Conservation (phyloP, 148 eudicot species). For the Camellia sinensis region DNA sequence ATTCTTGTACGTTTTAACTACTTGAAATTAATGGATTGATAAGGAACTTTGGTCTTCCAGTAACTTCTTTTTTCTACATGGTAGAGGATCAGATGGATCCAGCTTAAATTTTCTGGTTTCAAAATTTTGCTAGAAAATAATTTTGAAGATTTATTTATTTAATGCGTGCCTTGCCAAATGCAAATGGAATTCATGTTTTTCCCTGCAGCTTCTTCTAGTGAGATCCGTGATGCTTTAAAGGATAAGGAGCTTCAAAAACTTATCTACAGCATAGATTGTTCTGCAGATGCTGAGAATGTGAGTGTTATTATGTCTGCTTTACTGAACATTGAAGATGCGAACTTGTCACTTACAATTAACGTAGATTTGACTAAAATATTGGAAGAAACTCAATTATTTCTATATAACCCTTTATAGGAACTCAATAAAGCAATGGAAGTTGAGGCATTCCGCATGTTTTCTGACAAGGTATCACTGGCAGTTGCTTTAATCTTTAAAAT, state of each 20-base stretch:
- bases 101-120: neutral
- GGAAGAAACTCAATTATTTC: neutral
- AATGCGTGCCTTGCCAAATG: neutral
- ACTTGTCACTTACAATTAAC: neutral
- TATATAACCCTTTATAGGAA: slow-evolving; percentile 37
- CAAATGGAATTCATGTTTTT: neutral
- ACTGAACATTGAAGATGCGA: neutral
- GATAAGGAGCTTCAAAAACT: slow-evolving; percentile 60
- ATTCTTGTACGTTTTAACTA: neutral
- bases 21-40: neutral
- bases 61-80: neutral
- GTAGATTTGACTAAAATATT: neutral
- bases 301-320: slow-evolving; percentile 18
- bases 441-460: slow-evolving; percentile 51
- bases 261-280: slow-evolving; percentile 44
- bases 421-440: slow-evolving; percentile 64
- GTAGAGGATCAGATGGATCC: neutral
- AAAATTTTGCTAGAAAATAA: neutral
- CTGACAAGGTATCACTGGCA: slow-evolving; percentile 55
- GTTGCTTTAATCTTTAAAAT: neutral
- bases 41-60: neutral
- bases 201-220: slow-evolving; percentile 63
- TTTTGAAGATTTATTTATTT: neutral
- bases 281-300: slow-evolving; percentile 55
- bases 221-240: slow-evolving; percentile 64